Base-by-base conservation (phyloP, 2,329 filamentous ascomycete genomes). In the Pyrenochaeta sp. region DNA sequence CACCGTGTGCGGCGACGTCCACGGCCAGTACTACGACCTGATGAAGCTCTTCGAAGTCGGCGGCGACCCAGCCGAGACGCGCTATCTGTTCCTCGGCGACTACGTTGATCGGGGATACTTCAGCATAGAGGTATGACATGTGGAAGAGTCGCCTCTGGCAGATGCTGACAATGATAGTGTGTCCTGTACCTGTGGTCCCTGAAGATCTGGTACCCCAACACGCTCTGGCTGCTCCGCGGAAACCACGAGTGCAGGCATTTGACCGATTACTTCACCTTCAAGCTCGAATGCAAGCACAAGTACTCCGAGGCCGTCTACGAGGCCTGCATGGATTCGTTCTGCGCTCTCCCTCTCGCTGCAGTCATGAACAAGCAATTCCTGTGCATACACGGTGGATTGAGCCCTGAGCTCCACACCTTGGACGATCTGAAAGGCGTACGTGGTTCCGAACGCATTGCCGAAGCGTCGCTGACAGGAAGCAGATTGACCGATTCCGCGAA, bases 281-380 rank as follows among this genome's bases (percentile, higher is more conserved):
- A 99, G 81, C 86, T 99, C 45, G 94, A 99, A 74, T 99, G 94
- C 82, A 96, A 96, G 79, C 94, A 99, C 83, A 99, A 99, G 75
- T 99, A 99, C 77, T 96, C 90, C 22, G 94, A 97, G 77, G 83
- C 83, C 54, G 83, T 99, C 48, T 99, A 99, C 72, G 93, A 99
- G 67, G 93, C 94, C 44, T 97, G 94, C 77, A 96, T 96, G 85
- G 93, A 99, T 57, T 95, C 94, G 0, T 99, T 99, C 81, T 99
- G 94, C 77, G 82, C 88, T 54, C 78, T 99, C 53, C 94, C 94
- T 20, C 79, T 99, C 61, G 94, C 94, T 44, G 94, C 94, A 19
- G 87, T 99, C 59, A 99, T 99, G 94, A 99, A 99, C 83, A 99
- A 99, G 81, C 94, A 99, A 74, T 99, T 99, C 74, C 78, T 99